Conservation (phyloP, 768 basidiomycete species). For the Auricularia sp. region DNA sequence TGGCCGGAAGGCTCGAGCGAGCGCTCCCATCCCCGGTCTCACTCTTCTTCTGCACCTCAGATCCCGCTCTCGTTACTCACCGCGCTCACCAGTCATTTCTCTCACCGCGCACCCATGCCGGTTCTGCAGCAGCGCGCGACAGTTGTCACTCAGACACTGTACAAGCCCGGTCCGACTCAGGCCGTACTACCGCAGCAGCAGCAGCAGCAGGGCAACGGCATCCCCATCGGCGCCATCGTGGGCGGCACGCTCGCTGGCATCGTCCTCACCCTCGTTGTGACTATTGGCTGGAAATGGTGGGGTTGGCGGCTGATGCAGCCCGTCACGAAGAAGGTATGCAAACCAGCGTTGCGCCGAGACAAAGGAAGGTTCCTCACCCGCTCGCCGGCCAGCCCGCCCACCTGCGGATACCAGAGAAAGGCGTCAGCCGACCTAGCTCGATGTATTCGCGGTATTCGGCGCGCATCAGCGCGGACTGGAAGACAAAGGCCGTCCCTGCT, state of each 20-base stretch:
- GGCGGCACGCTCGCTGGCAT: slow-evolving; percentile 42
- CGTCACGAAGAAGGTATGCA: slow-evolving; percentile 24
- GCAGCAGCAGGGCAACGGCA: slow-evolving; percentile 1
- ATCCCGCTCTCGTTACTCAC: not conserved
- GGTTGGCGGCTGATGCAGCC: slow-evolving; percentile 19
- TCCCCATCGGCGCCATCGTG: slow-evolving; percentile 42
- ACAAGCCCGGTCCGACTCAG: not conserved
- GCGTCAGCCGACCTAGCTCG: not conserved
- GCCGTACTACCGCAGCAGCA: not conserved
- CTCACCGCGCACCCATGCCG: not conserved
- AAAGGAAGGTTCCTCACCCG: not conserved
- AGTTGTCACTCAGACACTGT: slow-evolving; percentile 1
- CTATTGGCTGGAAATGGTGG: slow-evolving; percentile 40
- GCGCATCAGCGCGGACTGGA: not conserved
- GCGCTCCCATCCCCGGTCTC: not conserved
- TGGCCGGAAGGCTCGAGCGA: not conserved
- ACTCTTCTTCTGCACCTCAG: not conserved
- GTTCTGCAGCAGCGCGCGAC: not conserved
- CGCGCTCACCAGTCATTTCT: not conserved
- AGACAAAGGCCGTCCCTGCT: not conserved
- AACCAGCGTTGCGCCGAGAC: not conserved
- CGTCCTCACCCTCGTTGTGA: slow-evolving; percentile 33
- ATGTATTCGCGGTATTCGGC: not conserved
- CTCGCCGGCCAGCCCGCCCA: not conserved
- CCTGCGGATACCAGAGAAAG: not conserved